Evolutionary conservation across 768 basidiomycete species (phyloP).

Genomic region (Lactifluus subvellereus): DNA sequence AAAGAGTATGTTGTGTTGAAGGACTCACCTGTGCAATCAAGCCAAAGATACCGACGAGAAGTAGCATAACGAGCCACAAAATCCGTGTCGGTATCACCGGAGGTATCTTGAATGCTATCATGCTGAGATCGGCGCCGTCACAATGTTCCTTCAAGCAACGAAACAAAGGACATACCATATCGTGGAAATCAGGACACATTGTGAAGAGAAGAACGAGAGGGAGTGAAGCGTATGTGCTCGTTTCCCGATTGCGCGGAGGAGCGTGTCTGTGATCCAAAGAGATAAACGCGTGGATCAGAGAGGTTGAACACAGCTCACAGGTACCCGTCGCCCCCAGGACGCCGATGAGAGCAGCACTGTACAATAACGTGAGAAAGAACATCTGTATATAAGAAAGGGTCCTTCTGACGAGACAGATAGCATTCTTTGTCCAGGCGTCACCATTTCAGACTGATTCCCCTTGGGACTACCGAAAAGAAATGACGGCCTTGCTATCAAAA

Average conservation of each 20-base stretch:
- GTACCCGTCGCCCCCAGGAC: conserved; percentile 63
- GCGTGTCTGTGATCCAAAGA: conserved; percentile 34
- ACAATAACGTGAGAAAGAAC: neutral
- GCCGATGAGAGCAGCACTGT: conserved; percentile 54
- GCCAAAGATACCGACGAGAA: conserved; percentile 49
- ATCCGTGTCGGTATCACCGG: conserved; percentile 41
- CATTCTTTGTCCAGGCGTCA: conserved; percentile 39
- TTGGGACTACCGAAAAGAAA: conserved; percentile 55
- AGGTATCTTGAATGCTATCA: conserved; percentile 37
- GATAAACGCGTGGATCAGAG: neutral
- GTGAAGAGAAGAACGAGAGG: conserved; percentile 57
- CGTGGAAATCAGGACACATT: conserved; percentile 42
- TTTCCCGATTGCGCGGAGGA: conserved; percentile 66
- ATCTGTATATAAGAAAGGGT: neutral
- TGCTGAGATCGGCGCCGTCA: conserved; percentile 30
- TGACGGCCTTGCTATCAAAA: conserved; percentile 75
- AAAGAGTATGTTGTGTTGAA: neutral
- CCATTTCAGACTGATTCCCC: conserved; percentile 17
- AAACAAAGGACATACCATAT: conserved; percentile 27
- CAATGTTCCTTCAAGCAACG: neutral
- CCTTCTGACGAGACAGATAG: conserved; percentile 49
- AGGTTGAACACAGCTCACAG: conserved; percentile 40
- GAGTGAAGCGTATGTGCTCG: conserved; percentile 72
- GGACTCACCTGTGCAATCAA: conserved; percentile 40
- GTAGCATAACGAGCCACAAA: conserved; percentile 43